Base-by-base conservation (phyloP, 2,329 filamentous ascomycete species). In the Septoria linicola region DNA sequence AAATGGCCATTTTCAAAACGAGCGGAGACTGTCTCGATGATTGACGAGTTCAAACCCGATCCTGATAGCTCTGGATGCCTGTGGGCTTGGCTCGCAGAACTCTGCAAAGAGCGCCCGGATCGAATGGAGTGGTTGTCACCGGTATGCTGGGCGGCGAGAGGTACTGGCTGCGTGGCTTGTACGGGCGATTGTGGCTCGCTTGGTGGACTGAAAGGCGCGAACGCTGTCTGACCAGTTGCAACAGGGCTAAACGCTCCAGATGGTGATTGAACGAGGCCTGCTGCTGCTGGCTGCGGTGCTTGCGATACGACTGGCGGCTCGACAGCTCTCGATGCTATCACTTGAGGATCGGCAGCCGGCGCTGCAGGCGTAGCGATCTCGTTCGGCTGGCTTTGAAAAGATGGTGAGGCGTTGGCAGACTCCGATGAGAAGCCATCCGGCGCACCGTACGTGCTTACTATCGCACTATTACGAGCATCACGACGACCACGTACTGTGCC, bases 391-490 rank as follows among this genome's bases (percentile, higher is more conserved):
- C 25, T 31, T 14, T 54, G 50, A 16, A 52, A 30, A 13, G 58
- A 41, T n/a, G 50, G n/a, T 16, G 36, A 25, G 16, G 37, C 35
- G 17, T 47, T 47, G 8, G 44, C 44, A 13, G 16, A 39, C 8
- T 47, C 44, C 13, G 44, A 31, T 2, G 44, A 47, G 16, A 39
- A 47, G n/a, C 44, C 34, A 39, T 55, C 54, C 19, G 57, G 52
- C 16, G 49, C 41, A 16, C 44, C 53, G 45, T 54, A 54, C 44
- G 46, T 52, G 41, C 44, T 60, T 32, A 62, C 51, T 46, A 93
- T 92, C 48, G 96, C 84, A 1, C 91, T 96, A 70, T 95, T 95
- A 53, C 92, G 83, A 57, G 95, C 89, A 68, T 97, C 92, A 66
- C 93, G 82, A 54, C 93, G 86, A 44, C 93, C 93, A 60, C 93